Percentiles rank a stretch among this genome's conserved stretches.
These are phyloP conservation scores for Moesziomyces globuligerus DNA, from an alignment of 1,284 basidiomycete species.

Conservation along the genomic window DNA sequence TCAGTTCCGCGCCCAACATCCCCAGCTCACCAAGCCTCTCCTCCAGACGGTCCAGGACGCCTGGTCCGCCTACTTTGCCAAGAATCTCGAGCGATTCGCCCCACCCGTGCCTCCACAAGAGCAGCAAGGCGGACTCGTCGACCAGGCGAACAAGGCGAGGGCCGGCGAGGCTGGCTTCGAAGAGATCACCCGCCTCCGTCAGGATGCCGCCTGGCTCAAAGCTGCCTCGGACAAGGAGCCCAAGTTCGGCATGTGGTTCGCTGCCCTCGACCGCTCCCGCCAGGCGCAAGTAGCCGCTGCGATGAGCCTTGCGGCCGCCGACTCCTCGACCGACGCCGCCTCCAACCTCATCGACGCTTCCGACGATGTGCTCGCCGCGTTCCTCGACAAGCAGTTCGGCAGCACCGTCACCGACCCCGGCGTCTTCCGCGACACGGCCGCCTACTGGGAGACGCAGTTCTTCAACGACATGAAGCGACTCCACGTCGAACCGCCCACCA, in stretches of 20 bases:
- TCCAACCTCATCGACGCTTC: conserved; percentile 55
- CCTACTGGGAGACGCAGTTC: conserved; percentile 89
- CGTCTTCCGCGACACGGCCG: conserved; percentile 84
- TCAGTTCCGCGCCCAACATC: conserved; percentile 51
- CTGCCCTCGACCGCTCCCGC: conserved; percentile 58
- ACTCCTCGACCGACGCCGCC: conserved; percentile 39
- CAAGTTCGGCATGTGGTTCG: conserved; percentile 64
- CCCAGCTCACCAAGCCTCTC: conserved; percentile 49
- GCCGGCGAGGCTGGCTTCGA: conserved; percentile 62
- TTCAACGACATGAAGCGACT: conserved; percentile 92
- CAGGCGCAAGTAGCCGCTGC: conserved; percentile 61
- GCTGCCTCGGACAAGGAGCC: conserved; percentile 55
- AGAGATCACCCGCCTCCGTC: conserved; percentile 45
- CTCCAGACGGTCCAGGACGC: conserved; percentile 53
- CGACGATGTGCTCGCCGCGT: conserved; percentile 57
- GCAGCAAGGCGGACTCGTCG: conserved; percentile 36
- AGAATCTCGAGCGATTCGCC: conserved; percentile 58
- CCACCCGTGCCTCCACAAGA: conserved; percentile 60
- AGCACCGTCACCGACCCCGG: conserved; percentile 85
- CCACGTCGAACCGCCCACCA: conserved; percentile 86
- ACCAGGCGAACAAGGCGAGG: conserved; percentile 41
- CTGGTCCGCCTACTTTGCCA: conserved; percentile 59
- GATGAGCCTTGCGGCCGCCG: conserved; percentile 52
- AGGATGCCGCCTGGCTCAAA: conserved; percentile 55
- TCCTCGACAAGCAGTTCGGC: conserved; percentile 69